These are phyloP conservation scores for Cornus kousa DNA, from an alignment of 148 eudicot genomes.

Conservation along the genomic window DNA sequence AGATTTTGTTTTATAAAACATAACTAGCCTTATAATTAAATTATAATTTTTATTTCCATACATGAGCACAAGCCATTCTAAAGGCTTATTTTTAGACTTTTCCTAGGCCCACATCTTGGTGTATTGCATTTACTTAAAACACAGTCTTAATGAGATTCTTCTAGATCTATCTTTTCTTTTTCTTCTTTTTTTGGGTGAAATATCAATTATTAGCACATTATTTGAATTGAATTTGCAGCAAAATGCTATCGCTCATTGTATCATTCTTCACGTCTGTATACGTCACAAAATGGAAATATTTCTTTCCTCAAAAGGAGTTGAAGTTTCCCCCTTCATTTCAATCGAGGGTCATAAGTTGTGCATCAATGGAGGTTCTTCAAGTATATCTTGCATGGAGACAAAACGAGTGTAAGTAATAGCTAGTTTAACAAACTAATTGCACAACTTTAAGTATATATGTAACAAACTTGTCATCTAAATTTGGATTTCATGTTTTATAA, in stretches of 20 bases:
- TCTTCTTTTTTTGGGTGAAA: conserved; percentile 12
- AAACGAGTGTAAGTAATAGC: conserved; percentile 55
- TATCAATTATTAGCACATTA: conserved; percentile 4
- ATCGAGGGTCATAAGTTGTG: conserved; percentile 57
- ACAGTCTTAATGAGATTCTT: not conserved
- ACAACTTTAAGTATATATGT: not conserved
- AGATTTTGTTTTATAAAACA: too few species aligned
- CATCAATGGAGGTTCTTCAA: conserved; percentile 73
- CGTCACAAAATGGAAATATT: conserved; percentile 67
- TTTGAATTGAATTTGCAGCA: conserved; percentile 53
- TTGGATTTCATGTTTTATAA: not conserved
- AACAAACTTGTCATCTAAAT: not conserved
- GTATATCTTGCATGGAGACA: conserved; percentile 87
- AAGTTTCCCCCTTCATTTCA: conserved; percentile 66
- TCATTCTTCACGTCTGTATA: conserved; percentile 76
- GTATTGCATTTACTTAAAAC: not conserved
- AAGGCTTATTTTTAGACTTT: not conserved
- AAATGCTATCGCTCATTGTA: conserved; percentile 68
- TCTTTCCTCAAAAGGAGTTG: conserved; percentile 61
- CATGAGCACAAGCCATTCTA: too few species aligned
- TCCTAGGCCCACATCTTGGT: not conserved
- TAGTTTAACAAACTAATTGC: not conserved
- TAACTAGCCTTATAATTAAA: too few species aligned
- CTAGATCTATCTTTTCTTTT: not conserved
- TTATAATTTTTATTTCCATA: too few species aligned